A percentile compares a stretch with the other conserved stretches of the same genome.
Conservation (phyloP, 2,329 filamentous ascomycete genomes). For the Penicillium nordicum region DNA sequence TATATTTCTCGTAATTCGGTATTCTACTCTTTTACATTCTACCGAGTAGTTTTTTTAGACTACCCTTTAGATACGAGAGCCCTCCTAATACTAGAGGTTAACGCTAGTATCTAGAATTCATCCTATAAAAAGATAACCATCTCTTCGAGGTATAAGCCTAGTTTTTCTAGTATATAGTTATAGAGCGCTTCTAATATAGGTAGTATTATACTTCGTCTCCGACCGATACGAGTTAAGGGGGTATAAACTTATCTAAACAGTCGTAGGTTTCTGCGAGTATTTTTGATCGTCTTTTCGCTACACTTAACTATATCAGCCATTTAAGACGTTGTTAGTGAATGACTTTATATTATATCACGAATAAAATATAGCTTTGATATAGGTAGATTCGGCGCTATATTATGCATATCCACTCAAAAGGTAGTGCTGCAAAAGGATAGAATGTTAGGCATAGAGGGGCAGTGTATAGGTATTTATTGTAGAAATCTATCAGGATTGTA, state of each 20-base stretch:
- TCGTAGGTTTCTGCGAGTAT: background rate
- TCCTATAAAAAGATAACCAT: no score
- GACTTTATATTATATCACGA: background rate
- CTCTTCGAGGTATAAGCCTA: no score
- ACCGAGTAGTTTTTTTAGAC: conserved; percentile 23
- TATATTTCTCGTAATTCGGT: conserved; percentile 37
- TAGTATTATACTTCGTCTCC: no score
- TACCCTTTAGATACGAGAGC: conserved; percentile 10
- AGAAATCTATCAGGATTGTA: no score
- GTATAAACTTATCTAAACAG: background rate
- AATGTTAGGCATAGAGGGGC: no score
- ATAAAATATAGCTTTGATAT: background rate
- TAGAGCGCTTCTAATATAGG: no score
- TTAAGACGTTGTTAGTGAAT: background rate
- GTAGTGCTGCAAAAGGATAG: no score
- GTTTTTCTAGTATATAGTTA: no score
- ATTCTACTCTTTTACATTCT: conserved; percentile 34
- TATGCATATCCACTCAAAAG: background rate
- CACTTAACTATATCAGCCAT: background rate
- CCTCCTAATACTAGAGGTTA: conserved; percentile 3
- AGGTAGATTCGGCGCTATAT: background rate
- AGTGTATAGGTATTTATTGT: no score
- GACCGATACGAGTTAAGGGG: no score
- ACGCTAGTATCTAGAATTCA: no score
- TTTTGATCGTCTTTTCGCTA: background rate